A percentile compares a stretch with the other conserved stretches of the same genome.
These are phyloP conservation scores for Monosporascus cannonballus DNA, from an alignment of 2,329 filamentous ascomycete genomes.

Conservation along the genomic window DNA sequence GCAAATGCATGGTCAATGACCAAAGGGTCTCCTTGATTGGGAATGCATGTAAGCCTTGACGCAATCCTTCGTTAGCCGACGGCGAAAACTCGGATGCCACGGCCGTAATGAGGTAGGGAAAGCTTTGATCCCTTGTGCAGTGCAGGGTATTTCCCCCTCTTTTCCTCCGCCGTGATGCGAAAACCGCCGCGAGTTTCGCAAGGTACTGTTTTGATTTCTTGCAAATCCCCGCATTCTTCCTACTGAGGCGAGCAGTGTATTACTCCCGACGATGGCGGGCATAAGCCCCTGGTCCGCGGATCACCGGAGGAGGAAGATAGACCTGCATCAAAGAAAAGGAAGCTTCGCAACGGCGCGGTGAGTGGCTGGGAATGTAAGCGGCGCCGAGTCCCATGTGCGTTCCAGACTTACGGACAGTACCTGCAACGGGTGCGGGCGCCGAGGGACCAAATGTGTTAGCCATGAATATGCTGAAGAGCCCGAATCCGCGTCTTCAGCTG, in stretches of 20 bases:
- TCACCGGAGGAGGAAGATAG: not conserved
- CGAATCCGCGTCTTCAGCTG: not conserved
- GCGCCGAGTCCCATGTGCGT: constrained; percentile 45
- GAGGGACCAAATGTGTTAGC: constrained; percentile 36
- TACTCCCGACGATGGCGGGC: not conserved
- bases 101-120: not conserved
- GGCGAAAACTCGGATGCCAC: not conserved
- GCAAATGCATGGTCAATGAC: too few species aligned
- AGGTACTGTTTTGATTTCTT: not conserved
- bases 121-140: not conserved
- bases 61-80: not conserved
- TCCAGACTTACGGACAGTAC: constrained; percentile 28
- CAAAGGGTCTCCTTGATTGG: not conserved
- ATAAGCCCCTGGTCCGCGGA: not conserved
- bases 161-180: not conserved
- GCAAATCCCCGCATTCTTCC: not conserved
- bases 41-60: not conserved
- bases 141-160: not conserved
- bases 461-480: constrained; percentile 36
- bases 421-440: constrained; percentile 38
- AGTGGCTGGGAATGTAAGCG: constrained; percentile 53
- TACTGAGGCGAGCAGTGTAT: not conserved
- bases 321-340: constrained; percentile 25
- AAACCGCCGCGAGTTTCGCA: not conserved
- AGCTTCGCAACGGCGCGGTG: constrained; percentile 44